phyloP scores from a whole-genome alignment of 2,329 filamentous ascomycete genomes.

The Alternaria infectoria region DNA sequence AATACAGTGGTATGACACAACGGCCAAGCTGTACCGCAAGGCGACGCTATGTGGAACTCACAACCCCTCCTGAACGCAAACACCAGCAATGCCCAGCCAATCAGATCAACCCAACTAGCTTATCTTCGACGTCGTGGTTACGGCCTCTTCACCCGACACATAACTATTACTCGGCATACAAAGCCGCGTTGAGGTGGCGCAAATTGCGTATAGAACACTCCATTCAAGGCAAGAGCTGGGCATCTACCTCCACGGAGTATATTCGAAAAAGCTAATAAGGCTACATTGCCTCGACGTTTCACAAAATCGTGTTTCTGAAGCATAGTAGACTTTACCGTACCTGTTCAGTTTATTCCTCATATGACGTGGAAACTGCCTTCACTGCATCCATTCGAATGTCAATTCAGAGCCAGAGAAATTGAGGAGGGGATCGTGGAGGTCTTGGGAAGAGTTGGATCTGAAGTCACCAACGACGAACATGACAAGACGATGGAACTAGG shows the following conservation, averaged over 20 bases:
- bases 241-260: too few species aligned
- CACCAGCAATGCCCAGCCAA: neutral
- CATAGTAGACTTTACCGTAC: too few species aligned
- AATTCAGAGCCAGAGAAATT: too few species aligned
- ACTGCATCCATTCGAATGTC: too few species aligned
- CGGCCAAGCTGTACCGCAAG: neutral
- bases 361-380: too few species aligned
- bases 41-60: neutral
- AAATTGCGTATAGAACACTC: too few species aligned
- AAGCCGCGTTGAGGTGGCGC: neutral
- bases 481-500: neutral
- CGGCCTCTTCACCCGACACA: neutral
- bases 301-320: too few species aligned
- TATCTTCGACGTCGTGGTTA: neutral
- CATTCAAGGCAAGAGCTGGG: too few species aligned
- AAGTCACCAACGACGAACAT: neutral
- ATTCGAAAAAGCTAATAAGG: too few species aligned
- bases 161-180: neutral
- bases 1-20: neutral
- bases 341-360: too few species aligned
- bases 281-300: too few species aligned
- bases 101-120: neutral
- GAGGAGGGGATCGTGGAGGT: too few species aligned
- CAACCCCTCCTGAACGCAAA: neutral
- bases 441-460: neutral